Base-by-base conservation (phyloP, 257 asterid species). In the Nicotiana attenuata region DNA sequence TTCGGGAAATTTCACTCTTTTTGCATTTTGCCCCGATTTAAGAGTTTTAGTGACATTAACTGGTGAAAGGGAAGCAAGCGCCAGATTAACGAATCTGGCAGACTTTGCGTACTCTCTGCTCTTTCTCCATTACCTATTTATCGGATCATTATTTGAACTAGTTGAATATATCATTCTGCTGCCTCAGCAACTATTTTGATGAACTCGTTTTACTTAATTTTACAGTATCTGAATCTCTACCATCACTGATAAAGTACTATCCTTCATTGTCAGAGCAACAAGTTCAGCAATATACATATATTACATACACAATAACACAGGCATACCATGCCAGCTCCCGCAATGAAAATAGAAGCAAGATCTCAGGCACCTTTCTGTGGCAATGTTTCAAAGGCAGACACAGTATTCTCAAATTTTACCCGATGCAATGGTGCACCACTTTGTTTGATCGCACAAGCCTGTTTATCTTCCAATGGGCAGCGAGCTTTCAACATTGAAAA, bases 391-490 rank as follows among this genome's bases (percentile, higher is more conserved):
- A 95, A 95, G 61, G 99, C 98, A 28, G 99, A 95, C 64, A 95
- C 97, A 0, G 99, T 95, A 71, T 95, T 95, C 89, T 95, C 97
- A 28, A 92, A 95, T 90, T 92, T 95, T 84, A 93, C 84, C 45
- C 98, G 91, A 80, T 95, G 99, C 84, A 95, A 22, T 2, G 97
- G 98, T 1, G 97, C 97, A 1, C 99, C 98, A 76, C 98, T 95
- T 83, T 92, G 99, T 88, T 88, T 95, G 85, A 95, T 92, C 4
- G 99, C 99, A 77, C 99, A 95, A 35, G 99, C 99, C 67, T 92
- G 99, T 83, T 93, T 95, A 91, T 95, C 99, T 88, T 95, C 99
- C 82, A 95, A 89, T 3, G 99, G 99, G 76, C 99, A 93, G 3
- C 99, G 94, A 2, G 97, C 98, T 88, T 93, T 93, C 86, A 95